Evolutionary conservation across 306 rosid species (phyloP).

Genomic region (Hylodesmum podocarpum): DNA sequence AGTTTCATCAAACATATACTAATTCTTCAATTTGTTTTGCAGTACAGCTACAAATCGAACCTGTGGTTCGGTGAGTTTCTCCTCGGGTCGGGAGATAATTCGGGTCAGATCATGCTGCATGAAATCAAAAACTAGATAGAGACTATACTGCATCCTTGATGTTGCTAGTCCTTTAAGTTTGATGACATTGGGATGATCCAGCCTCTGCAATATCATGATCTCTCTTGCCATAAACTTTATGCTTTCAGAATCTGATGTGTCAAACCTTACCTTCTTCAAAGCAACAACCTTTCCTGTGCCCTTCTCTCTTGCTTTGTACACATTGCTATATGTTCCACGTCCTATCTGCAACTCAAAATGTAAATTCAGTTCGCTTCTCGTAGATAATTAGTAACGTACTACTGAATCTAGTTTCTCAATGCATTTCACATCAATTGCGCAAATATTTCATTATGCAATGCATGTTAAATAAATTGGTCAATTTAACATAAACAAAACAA

Average conservation of each 20-base stretch:
- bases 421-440: not conserved
- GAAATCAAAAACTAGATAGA: conserved; percentile 58
- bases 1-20: no score
- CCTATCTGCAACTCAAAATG: conserved; percentile 49
- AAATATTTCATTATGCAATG: not conserved
- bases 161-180: conserved; percentile 73
- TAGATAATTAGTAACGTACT: not conserved
- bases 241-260: conserved; percentile 68
- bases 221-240: conserved; percentile 80
- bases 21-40: no score
- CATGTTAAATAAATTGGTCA: not conserved
- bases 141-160: conserved; percentile 76
- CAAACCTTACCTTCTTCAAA: conserved; percentile 72
- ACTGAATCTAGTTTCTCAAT: not conserved
- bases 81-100: conserved; percentile 49
- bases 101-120: conserved; percentile 54
- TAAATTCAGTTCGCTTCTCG: not conserved
- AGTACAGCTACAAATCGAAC: no score
- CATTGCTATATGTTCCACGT: conserved; percentile 76
- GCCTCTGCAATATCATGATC: conserved; percentile 50
- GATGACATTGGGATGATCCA: conserved; percentile 72
- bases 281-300: conserved; percentile 61
- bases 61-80: conserved; percentile 59
- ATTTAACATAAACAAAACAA: no score
- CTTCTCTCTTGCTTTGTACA: conserved; percentile 70